phyloP scores from a whole-genome alignment of 2,329 filamentous ascomycete genomes.

The Monilinia fructicola region DNA sequence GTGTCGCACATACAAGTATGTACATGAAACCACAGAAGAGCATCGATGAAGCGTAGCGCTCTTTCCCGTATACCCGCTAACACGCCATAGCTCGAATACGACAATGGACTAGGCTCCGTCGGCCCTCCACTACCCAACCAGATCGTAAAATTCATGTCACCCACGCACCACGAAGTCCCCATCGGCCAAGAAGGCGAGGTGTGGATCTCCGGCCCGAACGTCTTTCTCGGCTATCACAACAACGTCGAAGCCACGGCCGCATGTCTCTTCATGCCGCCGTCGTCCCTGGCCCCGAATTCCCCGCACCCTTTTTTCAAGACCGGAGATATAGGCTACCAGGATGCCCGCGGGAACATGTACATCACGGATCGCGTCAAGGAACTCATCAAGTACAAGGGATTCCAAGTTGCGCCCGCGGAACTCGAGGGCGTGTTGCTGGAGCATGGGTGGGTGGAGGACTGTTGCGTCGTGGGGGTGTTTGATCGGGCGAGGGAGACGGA shows the following conservation, averaged over 20 bases:
- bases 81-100: slow-evolving; percentile 12
- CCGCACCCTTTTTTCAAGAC: slow-evolving; percentile 62
- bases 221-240: slow-evolving; percentile 58
- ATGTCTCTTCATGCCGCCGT: slow-evolving; percentile 43
- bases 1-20: slow-evolving; percentile 60
- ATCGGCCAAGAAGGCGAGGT: slow-evolving; percentile 64
- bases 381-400: slow-evolving; percentile 61
- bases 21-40: too few species aligned
- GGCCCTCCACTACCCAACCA: slow-evolving; percentile 24
- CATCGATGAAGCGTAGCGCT: too few species aligned
- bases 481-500: slow-evolving; percentile 63
- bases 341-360: slow-evolving; percentile 75
- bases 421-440: slow-evolving; percentile 51
- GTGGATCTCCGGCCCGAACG: slow-evolving; percentile 61
- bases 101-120: slow-evolving; percentile 22
- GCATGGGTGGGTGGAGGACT: slow-evolving; percentile 51
- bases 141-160: slow-evolving; percentile 21
- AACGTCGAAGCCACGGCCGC: slow-evolving; percentile 66
- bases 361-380: slow-evolving; percentile 81
- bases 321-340: slow-evolving; percentile 77
- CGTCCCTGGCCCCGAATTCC: slow-evolving; percentile 61
- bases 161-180: slow-evolving; percentile 31
- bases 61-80: too few species aligned
- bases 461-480: slow-evolving; percentile 61
- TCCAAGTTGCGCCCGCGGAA: slow-evolving; percentile 67